A percentile compares a stretch with the other conserved stretches of the same genome.
phyloP scores from a whole-genome alignment of 129 eudicot species.

The Flaveria ramosissima region DNA sequence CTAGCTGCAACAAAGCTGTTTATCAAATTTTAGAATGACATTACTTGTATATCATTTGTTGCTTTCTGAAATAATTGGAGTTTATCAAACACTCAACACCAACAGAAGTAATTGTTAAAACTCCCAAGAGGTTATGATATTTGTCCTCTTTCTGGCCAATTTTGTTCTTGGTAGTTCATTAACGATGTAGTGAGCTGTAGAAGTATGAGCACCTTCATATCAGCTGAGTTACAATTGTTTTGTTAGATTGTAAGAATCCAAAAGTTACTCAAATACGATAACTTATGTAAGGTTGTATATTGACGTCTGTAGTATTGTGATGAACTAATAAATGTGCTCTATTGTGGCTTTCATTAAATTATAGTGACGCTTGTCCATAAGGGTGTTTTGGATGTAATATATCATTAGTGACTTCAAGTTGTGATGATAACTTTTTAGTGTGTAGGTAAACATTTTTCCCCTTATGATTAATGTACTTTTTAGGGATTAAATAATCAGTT shows the following conservation, averaged over 20 bases:
- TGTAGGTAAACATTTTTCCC: background rate
- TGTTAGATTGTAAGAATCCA: constrained; percentile 1
- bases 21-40: background rate
- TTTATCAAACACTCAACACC: background rate
- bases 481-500: background rate
- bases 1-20: constrained; percentile 11
- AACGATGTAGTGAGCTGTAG: background rate
- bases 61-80: constrained; percentile 2
- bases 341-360: constrained; percentile 5
- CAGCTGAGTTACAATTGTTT: background rate
- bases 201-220: background rate
- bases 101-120: background rate
- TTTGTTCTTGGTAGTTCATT: too few species aligned
- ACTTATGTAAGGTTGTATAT: background rate
- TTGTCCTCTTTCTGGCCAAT: too few species aligned
- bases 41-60: background rate
- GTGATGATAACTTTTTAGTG: background rate
- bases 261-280: constrained; percentile 6
- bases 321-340: constrained; percentile 15
- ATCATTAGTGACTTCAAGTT: constrained; percentile 12
- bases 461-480: background rate
- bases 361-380: background rate
- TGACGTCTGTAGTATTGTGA: constrained; percentile 9
- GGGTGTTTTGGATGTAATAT: constrained; percentile 2
- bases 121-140: too few species aligned